phyloP scores from a whole-genome alignment of 306 rosid genomes.

The Clitoria ternatea region DNA sequence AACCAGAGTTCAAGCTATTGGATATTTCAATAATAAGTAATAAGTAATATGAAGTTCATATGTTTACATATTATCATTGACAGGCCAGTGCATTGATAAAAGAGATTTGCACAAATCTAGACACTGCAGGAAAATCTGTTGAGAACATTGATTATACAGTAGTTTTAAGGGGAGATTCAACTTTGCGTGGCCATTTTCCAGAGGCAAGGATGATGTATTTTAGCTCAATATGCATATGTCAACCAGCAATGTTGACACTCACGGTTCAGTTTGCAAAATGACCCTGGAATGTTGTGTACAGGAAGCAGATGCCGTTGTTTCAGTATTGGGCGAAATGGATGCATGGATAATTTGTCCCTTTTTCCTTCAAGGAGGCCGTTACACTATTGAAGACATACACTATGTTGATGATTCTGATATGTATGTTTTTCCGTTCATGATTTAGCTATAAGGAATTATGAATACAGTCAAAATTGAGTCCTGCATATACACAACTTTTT shows the following conservation, averaged over 20 bases:
- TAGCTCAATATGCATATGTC: neutral
- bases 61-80: slow-evolving; percentile 24
- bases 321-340: slow-evolving; percentile 88
- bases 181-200: slow-evolving; percentile 97
- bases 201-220: slow-evolving; percentile 58
- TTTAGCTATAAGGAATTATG: slow-evolving; percentile 3
- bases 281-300: slow-evolving; percentile 29
- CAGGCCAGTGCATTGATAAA: slow-evolving; percentile 76
- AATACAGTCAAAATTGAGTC: slow-evolving; percentile 18
- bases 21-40: slow-evolving; percentile 7
- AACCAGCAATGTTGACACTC: slow-evolving; percentile 16
- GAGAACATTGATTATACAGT: slow-evolving; percentile 62
- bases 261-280: slow-evolving; percentile 21
- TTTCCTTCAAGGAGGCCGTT: slow-evolving; percentile 97
- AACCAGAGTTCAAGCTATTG: slow-evolving; percentile 7
- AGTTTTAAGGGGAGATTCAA: slow-evolving; percentile 97
- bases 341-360: slow-evolving; percentile 98
- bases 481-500: slow-evolving; percentile 22
- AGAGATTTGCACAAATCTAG: slow-evolving; percentile 73
- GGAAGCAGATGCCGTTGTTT: slow-evolving; percentile 93
- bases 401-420: slow-evolving; percentile 81
- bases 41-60: slow-evolving; percentile 19
- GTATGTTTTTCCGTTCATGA: slow-evolving; percentile 40
- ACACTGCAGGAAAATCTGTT: slow-evolving; percentile 62
- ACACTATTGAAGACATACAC: slow-evolving; percentile 77